A percentile compares a stretch with the other conserved stretches of the same genome.
Conservation (phyloP, 108 stramenopile genomes). For the Ochromonas danica region DNA sequence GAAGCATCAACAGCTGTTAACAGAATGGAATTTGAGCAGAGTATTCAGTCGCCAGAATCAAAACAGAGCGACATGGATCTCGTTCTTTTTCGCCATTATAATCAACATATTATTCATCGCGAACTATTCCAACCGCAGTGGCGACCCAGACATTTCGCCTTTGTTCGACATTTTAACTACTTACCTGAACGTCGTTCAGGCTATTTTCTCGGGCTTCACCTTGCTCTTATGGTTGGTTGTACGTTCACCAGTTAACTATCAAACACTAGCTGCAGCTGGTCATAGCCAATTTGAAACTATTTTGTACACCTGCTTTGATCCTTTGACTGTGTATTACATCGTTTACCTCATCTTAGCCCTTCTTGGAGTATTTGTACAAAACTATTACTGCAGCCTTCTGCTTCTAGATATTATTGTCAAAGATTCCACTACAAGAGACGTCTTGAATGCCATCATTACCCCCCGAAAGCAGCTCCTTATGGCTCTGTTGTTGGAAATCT, state of each 20-base stretch:
- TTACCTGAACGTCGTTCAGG: conserved; percentile 32
- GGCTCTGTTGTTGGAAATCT: conserved; percentile 38
- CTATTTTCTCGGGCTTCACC: conserved; percentile 13
- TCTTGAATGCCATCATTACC: conserved; percentile 48
- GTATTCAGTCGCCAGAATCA: conserved; percentile 43
- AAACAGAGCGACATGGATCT: conserved; percentile 44
- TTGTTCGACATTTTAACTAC: neutral
- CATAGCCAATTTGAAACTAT: neutral
- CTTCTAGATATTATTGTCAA: conserved; percentile 50
- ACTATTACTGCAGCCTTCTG: conserved; percentile 25
- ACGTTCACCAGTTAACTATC: conserved; percentile 42
- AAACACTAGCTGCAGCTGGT: neutral
- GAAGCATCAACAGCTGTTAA: conserved; percentile 45
- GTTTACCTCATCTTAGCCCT: conserved; percentile 18
- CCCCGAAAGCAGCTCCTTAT: conserved; percentile 46
- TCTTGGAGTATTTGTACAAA: neutral
- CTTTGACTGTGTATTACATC: conserved; percentile 43
- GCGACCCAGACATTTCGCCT: neutral
- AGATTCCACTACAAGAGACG: conserved; percentile 43
- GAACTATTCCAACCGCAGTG: neutral
- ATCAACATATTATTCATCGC: conserved; percentile 42
- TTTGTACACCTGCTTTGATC: conserved; percentile 36
- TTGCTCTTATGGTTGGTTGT: conserved; percentile 42
- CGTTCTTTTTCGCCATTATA: conserved; percentile 35
- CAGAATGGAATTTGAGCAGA: conserved; percentile 30